Conservation (phyloP, 2,329 filamentous ascomycete species). For the Pezizomycotina sp. region DNA sequence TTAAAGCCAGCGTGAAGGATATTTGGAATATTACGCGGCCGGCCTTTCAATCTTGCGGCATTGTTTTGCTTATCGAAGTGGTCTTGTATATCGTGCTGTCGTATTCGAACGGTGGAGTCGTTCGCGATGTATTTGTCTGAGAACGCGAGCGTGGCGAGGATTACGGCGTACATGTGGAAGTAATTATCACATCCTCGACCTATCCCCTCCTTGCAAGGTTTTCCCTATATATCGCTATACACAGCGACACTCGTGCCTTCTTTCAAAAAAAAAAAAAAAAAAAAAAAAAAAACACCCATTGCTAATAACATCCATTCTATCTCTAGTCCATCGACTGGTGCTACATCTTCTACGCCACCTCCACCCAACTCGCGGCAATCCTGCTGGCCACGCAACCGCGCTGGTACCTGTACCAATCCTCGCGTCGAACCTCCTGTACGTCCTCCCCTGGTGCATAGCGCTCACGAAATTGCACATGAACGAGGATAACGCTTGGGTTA, state of each 20-base stretch:
- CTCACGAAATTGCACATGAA: slow-evolving; percentile 37
- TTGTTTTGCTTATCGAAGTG: slow-evolving; percentile 44
- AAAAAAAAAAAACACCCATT: not conserved
- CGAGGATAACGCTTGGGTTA: slow-evolving; percentile 47
- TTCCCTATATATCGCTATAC: too few relatives aligned
- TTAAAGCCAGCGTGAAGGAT: slow-evolving; percentile 26
- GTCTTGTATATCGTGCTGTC: slow-evolving; percentile 48
- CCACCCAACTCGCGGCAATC: slow-evolving; percentile 47
- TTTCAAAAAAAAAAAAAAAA: too few relatives aligned
- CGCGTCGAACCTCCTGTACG: slow-evolving; percentile 49
- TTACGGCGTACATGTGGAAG: slow-evolving; percentile 51
- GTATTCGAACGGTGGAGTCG: slow-evolving; percentile 36
- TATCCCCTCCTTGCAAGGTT: too few relatives aligned
- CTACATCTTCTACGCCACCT: slow-evolving; percentile 52
- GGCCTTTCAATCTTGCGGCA: slow-evolving; percentile 36
- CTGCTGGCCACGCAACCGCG: slow-evolving; percentile 45
- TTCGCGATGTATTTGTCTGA: slow-evolving; percentile 48
- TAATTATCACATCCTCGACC: slow-evolving; percentile 18
- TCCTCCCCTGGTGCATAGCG: slow-evolving; percentile 54
- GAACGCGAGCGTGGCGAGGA: slow-evolving; percentile 40
- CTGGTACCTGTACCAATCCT: slow-evolving; percentile 56
- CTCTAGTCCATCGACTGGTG: slow-evolving; percentile 43
- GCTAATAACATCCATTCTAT: not conserved
- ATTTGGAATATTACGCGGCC: slow-evolving; percentile 34
- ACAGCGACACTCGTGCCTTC: too few relatives aligned